Percentiles rank a stretch among this genome's conserved stretches.
Conservation (phyloP, 2,329 filamentous ascomycete genomes). For the Xylariaceae sp. region DNA sequence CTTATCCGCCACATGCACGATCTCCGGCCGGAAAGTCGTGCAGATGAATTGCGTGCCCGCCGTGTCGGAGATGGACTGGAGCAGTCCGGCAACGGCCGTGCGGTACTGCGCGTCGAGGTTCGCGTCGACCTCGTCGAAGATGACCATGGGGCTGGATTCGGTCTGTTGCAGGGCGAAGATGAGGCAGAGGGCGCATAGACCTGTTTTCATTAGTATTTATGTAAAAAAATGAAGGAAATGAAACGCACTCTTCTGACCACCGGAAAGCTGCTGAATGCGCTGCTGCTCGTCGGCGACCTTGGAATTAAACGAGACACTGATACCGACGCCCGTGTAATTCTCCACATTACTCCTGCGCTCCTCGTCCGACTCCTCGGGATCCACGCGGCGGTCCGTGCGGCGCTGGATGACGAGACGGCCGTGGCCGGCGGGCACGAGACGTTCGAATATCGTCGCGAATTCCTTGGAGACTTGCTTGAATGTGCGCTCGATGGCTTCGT, state of each 20-base stretch:
- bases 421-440: conserved; percentile 88
- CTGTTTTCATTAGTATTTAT: conserved; percentile 38
- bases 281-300: conserved; percentile 95
- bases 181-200: conserved; percentile 90
- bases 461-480: conserved; percentile 97
- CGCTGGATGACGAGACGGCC: conserved; percentile 90
- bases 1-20: conserved; percentile 91
- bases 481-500: conserved; percentile 95
- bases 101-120: conserved; percentile 98
- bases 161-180: conserved; percentile 99
- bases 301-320: conserved; percentile 97
- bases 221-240: conserved; percentile 6
- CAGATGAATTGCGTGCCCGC: conserved; percentile 83
- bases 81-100: conserved; percentile 85
- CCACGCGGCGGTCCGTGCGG: conserved; percentile 67
- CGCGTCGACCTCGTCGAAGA: conserved; percentile 98
- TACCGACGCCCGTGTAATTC: conserved; percentile 93
- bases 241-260: conserved; percentile 88
- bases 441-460: conserved; percentile 88
- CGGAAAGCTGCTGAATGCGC: conserved; percentile 92
- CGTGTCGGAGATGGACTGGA: conserved; percentile 69
- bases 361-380: conserved; percentile 62
- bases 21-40: conserved; percentile 96
- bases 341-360: conserved; percentile 70
- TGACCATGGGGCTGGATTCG: conserved; percentile 95